Conservation (phyloP, 192 early-diverging fungal species). For the Phlyctochytrium planicorne region DNA sequence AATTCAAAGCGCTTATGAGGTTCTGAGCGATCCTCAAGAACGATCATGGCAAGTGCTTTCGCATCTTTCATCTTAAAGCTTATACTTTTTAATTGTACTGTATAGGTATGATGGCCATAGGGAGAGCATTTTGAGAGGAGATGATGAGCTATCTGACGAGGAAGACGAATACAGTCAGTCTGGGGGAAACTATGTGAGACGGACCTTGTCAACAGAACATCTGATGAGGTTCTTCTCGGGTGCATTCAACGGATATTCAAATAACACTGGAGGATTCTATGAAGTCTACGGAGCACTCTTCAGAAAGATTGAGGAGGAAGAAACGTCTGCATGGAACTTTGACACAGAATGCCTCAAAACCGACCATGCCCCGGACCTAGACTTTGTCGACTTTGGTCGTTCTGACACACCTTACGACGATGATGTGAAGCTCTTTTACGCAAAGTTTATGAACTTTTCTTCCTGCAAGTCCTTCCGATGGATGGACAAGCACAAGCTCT, state of each 20-base stretch:
- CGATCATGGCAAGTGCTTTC: constrained; percentile 74
- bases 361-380: constrained; percentile 44
- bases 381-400: constrained; percentile 65
- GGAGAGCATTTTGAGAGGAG: constrained; percentile 86
- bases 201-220: constrained; percentile 14
- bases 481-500: constrained; percentile 83
- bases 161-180: constrained; percentile 15
- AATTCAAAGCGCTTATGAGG: constrained; percentile 92
- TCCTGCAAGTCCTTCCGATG: constrained; percentile 89
- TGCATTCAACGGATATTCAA: constrained; percentile 67
- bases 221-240: constrained; percentile 84
- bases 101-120: constrained; percentile 84
- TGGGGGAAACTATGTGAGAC: constrained; percentile 51
- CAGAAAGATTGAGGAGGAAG: constrained; percentile 74
- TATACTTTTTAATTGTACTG: not conserved
- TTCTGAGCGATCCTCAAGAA: constrained; percentile 89
- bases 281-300: constrained; percentile 80
- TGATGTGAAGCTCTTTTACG: constrained; percentile 42
- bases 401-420: constrained; percentile 66
- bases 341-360: constrained; percentile 35
- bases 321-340: constrained; percentile 53
- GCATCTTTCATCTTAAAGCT: not conserved
- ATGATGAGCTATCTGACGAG: constrained; percentile 54
- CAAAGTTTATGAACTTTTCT: constrained; percentile 76
- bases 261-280: constrained; percentile 70